Evolutionary conservation across 208 protist species (phyloP).

Genomic region (Acanthamoeba triangularis): DNA sequence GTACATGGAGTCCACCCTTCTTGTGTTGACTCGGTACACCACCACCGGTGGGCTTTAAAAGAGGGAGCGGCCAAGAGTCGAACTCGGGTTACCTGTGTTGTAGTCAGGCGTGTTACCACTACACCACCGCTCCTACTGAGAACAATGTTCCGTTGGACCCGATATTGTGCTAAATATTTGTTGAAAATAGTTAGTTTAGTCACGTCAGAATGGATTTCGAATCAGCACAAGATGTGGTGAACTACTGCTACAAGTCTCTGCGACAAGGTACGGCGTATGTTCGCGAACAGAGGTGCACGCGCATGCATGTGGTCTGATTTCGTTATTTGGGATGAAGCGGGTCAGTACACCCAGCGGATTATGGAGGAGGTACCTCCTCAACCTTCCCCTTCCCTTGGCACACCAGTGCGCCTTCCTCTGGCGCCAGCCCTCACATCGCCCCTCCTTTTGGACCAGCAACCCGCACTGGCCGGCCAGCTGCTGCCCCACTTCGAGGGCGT

Average conservation of each 20-base stretch:
- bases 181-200: not conserved
- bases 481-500: not conserved
- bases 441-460: not conserved
- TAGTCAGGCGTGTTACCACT: no score
- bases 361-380: conserved; percentile 35
- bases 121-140: no score
- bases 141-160: no score
- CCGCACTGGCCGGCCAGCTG: conserved; percentile 1
- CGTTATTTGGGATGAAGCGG: not conserved
- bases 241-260: conserved; percentile 53
- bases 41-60: no score
- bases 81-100: no score
- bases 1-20: no score
- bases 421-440: no score
- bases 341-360: not conserved
- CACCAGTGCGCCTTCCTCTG: not conserved
- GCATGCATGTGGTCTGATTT: no score
- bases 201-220: conserved; percentile 51
- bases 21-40: no score
- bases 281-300: no score
- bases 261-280: conserved; percentile 46
- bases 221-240: conserved; percentile 46
- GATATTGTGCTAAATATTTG: no score
- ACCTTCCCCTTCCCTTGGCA: not conserved
- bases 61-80: no score